These are phyloP conservation scores for Rubroboletus pulcherrimus DNA, from an alignment of 768 basidiomycete genomes.

Conservation along the genomic window DNA sequence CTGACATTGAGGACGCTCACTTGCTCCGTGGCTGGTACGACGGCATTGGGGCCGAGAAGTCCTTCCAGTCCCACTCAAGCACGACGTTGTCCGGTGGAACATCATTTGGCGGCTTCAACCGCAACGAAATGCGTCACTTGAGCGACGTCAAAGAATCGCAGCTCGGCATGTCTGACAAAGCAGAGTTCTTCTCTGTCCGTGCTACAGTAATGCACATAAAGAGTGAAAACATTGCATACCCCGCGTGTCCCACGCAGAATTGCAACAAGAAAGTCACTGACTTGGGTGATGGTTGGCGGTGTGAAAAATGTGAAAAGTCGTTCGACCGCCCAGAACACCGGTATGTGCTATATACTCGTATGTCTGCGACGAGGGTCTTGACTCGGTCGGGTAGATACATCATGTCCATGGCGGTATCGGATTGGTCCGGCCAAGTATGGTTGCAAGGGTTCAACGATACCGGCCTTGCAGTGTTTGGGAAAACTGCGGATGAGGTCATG, in stretches of 20 bases:
- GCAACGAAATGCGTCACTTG: constrained; percentile 68
- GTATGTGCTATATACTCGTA: constrained; percentile 40
- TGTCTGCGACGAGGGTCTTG: neutral
- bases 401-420: constrained; percentile 82
- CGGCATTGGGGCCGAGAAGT: constrained; percentile 51
- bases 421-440: constrained; percentile 88
- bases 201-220: constrained; percentile 90
- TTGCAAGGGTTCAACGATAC: constrained; percentile 94
- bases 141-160: constrained; percentile 75
- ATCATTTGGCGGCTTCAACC: constrained; percentile 51
- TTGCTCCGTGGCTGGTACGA: constrained; percentile 91
- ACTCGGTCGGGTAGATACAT: constrained; percentile 53
- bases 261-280: constrained; percentile 92
- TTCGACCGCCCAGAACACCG: constrained; percentile 74
- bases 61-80: constrained; percentile 72
- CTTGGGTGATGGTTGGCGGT: constrained; percentile 70
- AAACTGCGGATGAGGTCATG: constrained; percentile 73
- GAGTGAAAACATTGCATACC: constrained; percentile 76
- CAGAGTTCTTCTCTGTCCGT: constrained; percentile 74
- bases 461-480: constrained; percentile 71
- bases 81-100: constrained; percentile 35
- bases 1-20: constrained; percentile 90
- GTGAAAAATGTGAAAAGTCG: constrained; percentile 85
- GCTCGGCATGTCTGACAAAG: constrained; percentile 70
- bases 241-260: constrained; percentile 74